These are phyloP conservation scores for Microsporum canis DNA, from an alignment of 2,329 filamentous ascomycete species.

Conservation along the genomic window DNA sequence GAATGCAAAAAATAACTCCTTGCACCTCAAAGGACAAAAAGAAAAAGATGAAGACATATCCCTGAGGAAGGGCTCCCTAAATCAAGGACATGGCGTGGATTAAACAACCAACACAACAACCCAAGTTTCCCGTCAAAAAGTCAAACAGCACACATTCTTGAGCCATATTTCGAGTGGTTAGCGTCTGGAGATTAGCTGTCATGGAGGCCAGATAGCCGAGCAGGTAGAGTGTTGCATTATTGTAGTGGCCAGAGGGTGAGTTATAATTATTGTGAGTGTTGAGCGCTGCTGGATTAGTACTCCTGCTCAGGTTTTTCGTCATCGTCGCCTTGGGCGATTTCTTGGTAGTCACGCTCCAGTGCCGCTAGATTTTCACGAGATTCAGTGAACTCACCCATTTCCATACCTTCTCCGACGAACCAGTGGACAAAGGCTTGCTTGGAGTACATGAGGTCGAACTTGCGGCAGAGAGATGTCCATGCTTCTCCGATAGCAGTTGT, in stretches of 20 bases:
- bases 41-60: background rate
- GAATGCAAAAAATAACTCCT: slow-evolving; percentile 3
- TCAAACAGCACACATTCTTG: background rate
- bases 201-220: background rate
- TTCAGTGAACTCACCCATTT: slow-evolving; percentile 82
- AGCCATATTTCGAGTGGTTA: background rate
- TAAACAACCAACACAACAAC: background rate
- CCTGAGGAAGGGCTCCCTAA: background rate
- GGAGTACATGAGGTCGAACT: slow-evolving; percentile 60
- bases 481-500: slow-evolving; percentile 57
- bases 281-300: slow-evolving; percentile 8
- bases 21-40: background rate
- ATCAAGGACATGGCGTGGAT: background rate
- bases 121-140: background rate
- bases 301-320: slow-evolving; percentile 10
- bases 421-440: slow-evolving; percentile 61
- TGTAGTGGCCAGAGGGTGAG: background rate
- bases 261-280: background rate
- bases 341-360: slow-evolving; percentile 77
- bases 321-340: slow-evolving; percentile 41
- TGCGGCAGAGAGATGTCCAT: slow-evolving; percentile 53
- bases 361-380: slow-evolving; percentile 77
- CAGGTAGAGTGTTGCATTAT: background rate
- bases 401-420: slow-evolving; percentile 83
- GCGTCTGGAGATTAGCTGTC: slow-evolving; percentile 1